These are phyloP conservation scores for Plenodomus biglobosus DNA, from an alignment of 2,329 filamentous ascomycete species.

Conservation along the genomic window DNA sequence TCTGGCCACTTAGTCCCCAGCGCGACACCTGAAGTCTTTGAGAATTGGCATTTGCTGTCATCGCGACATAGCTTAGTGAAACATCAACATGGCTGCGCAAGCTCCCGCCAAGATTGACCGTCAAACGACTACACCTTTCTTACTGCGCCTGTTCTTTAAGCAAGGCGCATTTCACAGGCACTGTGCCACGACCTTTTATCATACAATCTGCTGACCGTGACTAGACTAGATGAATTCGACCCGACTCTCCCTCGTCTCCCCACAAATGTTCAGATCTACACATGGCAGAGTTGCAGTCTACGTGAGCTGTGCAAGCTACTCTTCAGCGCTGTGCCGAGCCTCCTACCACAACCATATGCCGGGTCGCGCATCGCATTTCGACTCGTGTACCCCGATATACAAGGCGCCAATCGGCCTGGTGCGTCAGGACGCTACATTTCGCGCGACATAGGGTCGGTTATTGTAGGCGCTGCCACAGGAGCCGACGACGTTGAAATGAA, in stretches of 20 bases:
- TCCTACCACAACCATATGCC: constrained; percentile 72
- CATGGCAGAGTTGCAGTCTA: constrained; percentile 80
- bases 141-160: constrained; percentile 82
- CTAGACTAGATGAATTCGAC: constrained; percentile 69
- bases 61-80: not conserved
- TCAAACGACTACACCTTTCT: constrained; percentile 74
- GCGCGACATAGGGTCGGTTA: constrained; percentile 80
- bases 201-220: constrained; percentile 4
- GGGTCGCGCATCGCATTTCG: constrained; percentile 88
- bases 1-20: not conserved
- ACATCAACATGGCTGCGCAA: constrained; percentile 37
- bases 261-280: constrained; percentile 76
- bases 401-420: constrained; percentile 46
- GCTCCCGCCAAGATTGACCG: constrained; percentile 58
- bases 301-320: constrained; percentile 79
- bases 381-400: constrained; percentile 78
- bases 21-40: too few species aligned
- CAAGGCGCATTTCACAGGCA: constrained; percentile 72
- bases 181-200: not conserved
- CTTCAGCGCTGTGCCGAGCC: constrained; percentile 64
- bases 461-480: constrained; percentile 59
- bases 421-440: constrained; percentile 66
- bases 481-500: constrained; percentile 20
- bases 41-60: too few species aligned
- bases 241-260: constrained; percentile 58